Percentiles rank a stretch among this genome's conserved stretches.
phyloP scores from a whole-genome alignment of 78 protist species.

The Cavenderia fasciculata region DNA sequence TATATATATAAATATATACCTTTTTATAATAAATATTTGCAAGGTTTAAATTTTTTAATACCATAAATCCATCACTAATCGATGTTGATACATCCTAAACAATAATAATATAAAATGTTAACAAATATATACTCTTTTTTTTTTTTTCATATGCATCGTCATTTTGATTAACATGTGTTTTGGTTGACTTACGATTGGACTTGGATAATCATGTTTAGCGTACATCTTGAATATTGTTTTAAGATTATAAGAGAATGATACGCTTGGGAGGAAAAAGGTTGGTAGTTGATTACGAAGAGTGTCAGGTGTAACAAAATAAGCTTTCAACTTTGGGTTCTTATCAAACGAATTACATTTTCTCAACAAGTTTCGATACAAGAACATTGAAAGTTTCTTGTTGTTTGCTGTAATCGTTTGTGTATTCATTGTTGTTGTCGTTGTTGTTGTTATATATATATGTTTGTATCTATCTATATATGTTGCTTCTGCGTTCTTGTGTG shows the following conservation, averaged over 20 bases:
- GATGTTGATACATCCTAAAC: neutral
- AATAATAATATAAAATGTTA: neutral
- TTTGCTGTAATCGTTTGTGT: neutral
- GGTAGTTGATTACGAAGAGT: conserved; percentile 23
- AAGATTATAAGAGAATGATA: conserved; percentile 32
- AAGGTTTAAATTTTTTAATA: conserved; percentile 53
- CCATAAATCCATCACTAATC: conserved; percentile 12
- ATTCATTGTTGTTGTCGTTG: no score
- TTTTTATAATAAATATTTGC: conserved; percentile 5
- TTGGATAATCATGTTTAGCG: neutral
- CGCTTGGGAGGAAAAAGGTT: conserved; percentile 58
- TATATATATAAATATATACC: neutral
- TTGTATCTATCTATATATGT: no score
- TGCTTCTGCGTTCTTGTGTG: no score
- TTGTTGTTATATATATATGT: no score
- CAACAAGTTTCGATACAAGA: conserved; percentile 22
- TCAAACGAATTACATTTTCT: conserved; percentile 24
- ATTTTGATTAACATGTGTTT: neutral
- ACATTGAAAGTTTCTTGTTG: conserved; percentile 7
- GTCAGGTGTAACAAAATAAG: conserved; percentile 54
- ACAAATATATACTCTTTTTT: neutral
- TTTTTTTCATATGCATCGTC: neutral
- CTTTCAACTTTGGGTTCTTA: conserved; percentile 32
- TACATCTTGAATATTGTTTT: conserved; percentile 19
- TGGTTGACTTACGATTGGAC: neutral